A percentile compares a stretch with the other conserved stretches of the same genome.
These are phyloP conservation scores for Linderniella brevidens DNA, from an alignment of 257 asterid genomes.

Conservation along the genomic window DNA sequence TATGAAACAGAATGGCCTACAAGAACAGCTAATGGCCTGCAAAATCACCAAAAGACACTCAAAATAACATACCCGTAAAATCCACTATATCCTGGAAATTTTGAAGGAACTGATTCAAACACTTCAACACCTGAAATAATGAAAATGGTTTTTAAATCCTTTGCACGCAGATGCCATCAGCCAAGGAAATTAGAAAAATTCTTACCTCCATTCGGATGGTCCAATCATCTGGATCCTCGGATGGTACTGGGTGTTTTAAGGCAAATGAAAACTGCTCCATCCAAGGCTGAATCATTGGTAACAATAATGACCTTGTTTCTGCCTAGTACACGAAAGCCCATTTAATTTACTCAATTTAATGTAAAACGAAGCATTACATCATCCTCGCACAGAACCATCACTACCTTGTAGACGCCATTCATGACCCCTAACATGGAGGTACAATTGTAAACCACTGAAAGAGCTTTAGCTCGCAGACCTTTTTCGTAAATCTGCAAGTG, in stretches of 20 bases:
- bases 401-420: slow-evolving; percentile 89
- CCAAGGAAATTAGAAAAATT: slow-evolving; percentile 8
- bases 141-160: slow-evolving; percentile 8
- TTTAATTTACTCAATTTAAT: background rate
- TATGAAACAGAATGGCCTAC: too few relatives aligned
- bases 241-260: slow-evolving; percentile 56
- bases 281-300: slow-evolving; percentile 83
- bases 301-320: slow-evolving; percentile 60
- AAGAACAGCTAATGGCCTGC: slow-evolving; percentile 14
- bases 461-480: slow-evolving; percentile 53
- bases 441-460: slow-evolving; percentile 69
- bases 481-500: slow-evolving; percentile 65
- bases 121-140: slow-evolving; percentile 63
- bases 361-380: background rate
- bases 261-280: slow-evolving; percentile 62
- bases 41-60: slow-evolving; percentile 33
- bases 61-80: too few relatives aligned
- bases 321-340: slow-evolving; percentile 27
- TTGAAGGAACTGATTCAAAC: slow-evolving; percentile 80
- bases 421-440: slow-evolving; percentile 67
- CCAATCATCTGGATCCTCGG: slow-evolving; percentile 98
- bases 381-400: background rate
- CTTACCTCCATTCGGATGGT: slow-evolving; percentile 88
- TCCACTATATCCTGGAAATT: slow-evolving; percentile 54
- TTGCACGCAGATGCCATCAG: slow-evolving; percentile 10